These are phyloP conservation scores for Stemphylium vesicarium DNA, from an alignment of 2,329 filamentous ascomycete genomes.

Conservation along the genomic window DNA sequence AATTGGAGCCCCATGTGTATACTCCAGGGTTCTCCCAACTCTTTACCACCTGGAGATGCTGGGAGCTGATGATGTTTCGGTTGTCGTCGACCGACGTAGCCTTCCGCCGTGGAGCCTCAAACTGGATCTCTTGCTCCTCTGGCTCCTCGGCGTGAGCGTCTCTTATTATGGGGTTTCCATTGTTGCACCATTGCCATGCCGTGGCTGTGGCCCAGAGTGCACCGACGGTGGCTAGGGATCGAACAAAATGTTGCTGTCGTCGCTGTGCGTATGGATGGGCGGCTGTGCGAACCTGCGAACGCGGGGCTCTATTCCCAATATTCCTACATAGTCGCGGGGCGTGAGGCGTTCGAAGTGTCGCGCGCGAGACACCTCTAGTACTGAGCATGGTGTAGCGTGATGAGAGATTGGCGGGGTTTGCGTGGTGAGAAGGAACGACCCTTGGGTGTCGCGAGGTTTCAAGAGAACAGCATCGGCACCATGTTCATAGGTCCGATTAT, in stretches of 20 bases:
- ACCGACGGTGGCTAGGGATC: slow-evolving; percentile 52
- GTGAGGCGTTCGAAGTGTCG: slow-evolving; percentile 33
- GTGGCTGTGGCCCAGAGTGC: slow-evolving; percentile 53
- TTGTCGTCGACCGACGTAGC: slow-evolving; percentile 71
- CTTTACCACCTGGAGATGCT: slow-evolving; percentile 85
- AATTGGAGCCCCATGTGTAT: slow-evolving; percentile 92
- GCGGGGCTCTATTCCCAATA: slow-evolving; percentile 27
- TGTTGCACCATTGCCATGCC: slow-evolving; percentile 53
- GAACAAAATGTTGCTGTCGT: slow-evolving; percentile 55
- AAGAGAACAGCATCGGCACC: slow-evolving; percentile 22
- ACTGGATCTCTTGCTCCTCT: slow-evolving; percentile 62
- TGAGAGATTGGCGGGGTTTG: not conserved
- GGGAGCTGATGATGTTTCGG: slow-evolving; percentile 77
- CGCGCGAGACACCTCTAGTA: slow-evolving; percentile 39
- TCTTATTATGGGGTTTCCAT: slow-evolving; percentile 48
- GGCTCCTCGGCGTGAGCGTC: slow-evolving; percentile 58
- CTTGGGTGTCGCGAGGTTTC: slow-evolving; percentile 8
- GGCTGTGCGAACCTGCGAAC: slow-evolving; percentile 32
- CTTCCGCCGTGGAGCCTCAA: slow-evolving; percentile 69
- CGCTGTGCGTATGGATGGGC: slow-evolving; percentile 51
- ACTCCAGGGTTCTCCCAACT: slow-evolving; percentile 85
- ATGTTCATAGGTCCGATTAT: slow-evolving; percentile 9
- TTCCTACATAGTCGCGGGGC: slow-evolving; percentile 35
- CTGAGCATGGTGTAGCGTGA: slow-evolving; percentile 38
- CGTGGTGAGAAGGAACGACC: slow-evolving; percentile 6